Percentiles rank a stretch among this genome's conserved stretches.
Conservation (phyloP, 352 stramenopile genomes). For the Phytophthora megakarya region DNA sequence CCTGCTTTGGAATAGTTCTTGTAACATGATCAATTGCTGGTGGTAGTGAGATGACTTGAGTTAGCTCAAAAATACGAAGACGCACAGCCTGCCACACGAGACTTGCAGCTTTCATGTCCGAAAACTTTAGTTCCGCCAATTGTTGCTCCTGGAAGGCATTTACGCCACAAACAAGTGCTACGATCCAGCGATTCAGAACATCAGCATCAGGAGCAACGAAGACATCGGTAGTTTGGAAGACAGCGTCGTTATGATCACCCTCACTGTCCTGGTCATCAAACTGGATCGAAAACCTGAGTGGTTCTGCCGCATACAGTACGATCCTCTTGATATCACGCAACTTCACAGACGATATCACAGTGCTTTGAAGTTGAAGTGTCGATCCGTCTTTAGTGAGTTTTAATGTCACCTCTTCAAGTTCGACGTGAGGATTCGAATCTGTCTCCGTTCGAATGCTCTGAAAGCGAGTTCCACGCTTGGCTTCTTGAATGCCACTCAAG, state of each 20-base stretch:
- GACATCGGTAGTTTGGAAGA: neutral
- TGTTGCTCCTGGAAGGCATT: slow-evolving; percentile 47
- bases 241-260: slow-evolving; percentile 9
- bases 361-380: slow-evolving; percentile 1
- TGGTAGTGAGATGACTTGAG: slow-evolving; percentile 11
- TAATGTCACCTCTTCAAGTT: slow-evolving; percentile 11
- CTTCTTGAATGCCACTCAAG: slow-evolving; percentile 34
- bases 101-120: slow-evolving; percentile 12
- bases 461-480: slow-evolving; percentile 37
- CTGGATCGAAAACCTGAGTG: slow-evolving; percentile 25
- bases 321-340: slow-evolving; percentile 22
- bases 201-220: slow-evolving; percentile 10
- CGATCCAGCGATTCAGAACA: slow-evolving; percentile 38
- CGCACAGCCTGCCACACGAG: slow-evolving; percentile 53
- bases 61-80: slow-evolving; percentile 53
- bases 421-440: neutral
- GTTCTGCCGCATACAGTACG: neutral
- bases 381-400: slow-evolving; percentile 25
- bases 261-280: neutral
- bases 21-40: slow-evolving; percentile 26
- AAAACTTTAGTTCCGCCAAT: too few species aligned
- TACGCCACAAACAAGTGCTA: slow-evolving; percentile 42
- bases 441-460: slow-evolving; percentile 5
- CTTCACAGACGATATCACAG: neutral
- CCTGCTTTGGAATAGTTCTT: slow-evolving; percentile 6